A percentile compares a stretch with the other conserved stretches of the same genome.
phyloP scores from a whole-genome alignment of 306 rosid species.

The Trichosanthes cucumerina region DNA sequence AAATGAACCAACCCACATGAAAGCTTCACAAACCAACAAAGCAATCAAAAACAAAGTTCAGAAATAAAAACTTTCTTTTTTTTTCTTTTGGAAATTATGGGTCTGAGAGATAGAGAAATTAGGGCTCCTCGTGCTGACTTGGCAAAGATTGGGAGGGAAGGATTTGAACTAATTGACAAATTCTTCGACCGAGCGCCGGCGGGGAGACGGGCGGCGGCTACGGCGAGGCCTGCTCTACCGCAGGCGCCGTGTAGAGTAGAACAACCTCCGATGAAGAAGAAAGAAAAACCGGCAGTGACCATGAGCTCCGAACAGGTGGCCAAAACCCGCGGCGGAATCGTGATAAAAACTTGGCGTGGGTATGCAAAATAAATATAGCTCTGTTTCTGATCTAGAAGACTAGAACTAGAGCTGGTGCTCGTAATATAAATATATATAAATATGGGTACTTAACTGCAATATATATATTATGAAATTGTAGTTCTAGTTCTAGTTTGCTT shows the following conservation, averaged over 20 bases:
- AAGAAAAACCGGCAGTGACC: not conserved
- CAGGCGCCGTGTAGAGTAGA: not conserved
- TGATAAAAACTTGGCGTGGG: not conserved
- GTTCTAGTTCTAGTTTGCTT: not conserved
- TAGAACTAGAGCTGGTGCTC: not conserved
- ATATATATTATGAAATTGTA: no score
- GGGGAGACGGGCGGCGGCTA: not conserved
- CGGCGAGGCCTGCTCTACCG: not conserved
- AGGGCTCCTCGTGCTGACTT: not conserved
- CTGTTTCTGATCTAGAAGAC: not conserved
- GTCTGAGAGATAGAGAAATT: not conserved
- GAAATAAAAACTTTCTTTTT: not conserved
- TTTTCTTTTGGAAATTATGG: not conserved
- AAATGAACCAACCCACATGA: not conserved
- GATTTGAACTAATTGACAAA: not conserved
- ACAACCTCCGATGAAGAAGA: not conserved
- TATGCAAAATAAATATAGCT: not conserved
- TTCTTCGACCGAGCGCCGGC: not conserved
- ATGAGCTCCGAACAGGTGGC: not conserved
- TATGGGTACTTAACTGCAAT: not conserved
- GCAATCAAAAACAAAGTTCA: not conserved
- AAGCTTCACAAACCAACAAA: not conserved
- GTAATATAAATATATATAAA: not conserved
- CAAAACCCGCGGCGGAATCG: not conserved
- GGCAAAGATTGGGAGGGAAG: slow-evolving; percentile 1